Conservation (phyloP, 345 rosid genomes). For the Nasturtium officinale region DNA sequence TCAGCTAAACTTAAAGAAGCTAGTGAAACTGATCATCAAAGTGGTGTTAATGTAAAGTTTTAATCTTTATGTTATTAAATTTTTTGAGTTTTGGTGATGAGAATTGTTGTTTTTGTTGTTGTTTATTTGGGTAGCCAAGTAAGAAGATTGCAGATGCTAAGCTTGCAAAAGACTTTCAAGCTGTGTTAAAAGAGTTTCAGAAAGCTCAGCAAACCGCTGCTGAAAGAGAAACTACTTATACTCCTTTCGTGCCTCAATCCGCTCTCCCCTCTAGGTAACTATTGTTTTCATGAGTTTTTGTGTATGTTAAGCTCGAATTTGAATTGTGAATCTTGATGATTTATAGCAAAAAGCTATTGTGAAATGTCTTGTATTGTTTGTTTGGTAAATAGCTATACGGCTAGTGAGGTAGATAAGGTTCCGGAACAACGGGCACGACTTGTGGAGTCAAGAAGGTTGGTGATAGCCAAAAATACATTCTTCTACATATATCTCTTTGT, state of each 20-base stretch:
- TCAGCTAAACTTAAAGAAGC: constrained; percentile 93
- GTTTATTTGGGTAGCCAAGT: constrained; percentile 57
- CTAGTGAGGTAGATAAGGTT: constrained; percentile 28
- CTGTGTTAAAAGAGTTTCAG: constrained; percentile 94
- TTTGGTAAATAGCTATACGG: constrained; percentile 41
- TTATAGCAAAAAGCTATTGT: not conserved
- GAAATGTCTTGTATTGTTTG: not conserved
- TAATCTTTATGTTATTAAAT: not conserved
- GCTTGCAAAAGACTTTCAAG: constrained; percentile 97
- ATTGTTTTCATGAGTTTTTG: not conserved
- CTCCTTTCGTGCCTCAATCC: constrained; percentile 58
- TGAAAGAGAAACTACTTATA: constrained; percentile 81
- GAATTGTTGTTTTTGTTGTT: not conserved
- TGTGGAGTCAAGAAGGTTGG: constrained; percentile 38
- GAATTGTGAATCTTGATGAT: not conserved
- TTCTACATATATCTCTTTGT: not conserved
- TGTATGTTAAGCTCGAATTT: not conserved
- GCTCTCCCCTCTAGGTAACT: constrained; percentile 39
- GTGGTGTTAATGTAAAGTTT: constrained; percentile 60
- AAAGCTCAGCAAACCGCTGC: constrained; percentile 95
- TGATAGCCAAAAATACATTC: not conserved
- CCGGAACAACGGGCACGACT: constrained; percentile 45
- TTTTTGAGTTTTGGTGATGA: not conserved
- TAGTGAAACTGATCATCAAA: constrained; percentile 82
- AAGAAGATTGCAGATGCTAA: constrained; percentile 97